Percentiles rank a stretch among this genome's conserved stretches.
These are phyloP conservation scores for Sherardia arvensis DNA, from an alignment of 257 asterid species.

Conservation along the genomic window DNA sequence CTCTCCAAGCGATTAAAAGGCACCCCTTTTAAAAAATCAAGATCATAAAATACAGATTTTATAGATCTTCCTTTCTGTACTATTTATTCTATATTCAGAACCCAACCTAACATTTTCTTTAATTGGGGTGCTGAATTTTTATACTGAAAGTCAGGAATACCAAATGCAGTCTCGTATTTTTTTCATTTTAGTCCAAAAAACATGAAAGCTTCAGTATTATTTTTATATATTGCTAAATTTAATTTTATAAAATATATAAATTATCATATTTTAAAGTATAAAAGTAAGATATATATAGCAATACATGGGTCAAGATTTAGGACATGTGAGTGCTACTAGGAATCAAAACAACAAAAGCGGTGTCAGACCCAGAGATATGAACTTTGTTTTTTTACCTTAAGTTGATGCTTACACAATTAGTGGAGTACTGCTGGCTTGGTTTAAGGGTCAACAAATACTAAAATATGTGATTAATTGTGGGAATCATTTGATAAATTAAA, in stretches of 20 bases:
- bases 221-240: too few relatives aligned
- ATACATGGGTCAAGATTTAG: background rate
- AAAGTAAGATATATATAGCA: too few relatives aligned
- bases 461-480: too few relatives aligned
- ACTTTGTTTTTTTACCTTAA: background rate
- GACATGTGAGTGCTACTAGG: background rate
- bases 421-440: background rate
- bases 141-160: too few relatives aligned
- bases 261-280: too few relatives aligned
- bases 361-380: background rate
- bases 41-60: background rate
- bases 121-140: background rate
- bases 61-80: background rate
- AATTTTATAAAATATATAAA: too few relatives aligned
- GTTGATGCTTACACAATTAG: background rate
- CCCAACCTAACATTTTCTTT: background rate
- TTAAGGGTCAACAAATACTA: background rate
- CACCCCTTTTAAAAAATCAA: conserved; percentile 1
- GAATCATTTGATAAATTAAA: too few relatives aligned
- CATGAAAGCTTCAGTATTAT: too few relatives aligned
- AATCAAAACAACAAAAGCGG: background rate
- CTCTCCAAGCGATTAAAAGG: background rate
- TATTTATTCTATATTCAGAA: background rate
- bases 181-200: too few relatives aligned
- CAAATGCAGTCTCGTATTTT: too few relatives aligned